Conservation (phyloP, 192 early-diverging fungal species). For the Fimicolochytrium jonesii region DNA sequence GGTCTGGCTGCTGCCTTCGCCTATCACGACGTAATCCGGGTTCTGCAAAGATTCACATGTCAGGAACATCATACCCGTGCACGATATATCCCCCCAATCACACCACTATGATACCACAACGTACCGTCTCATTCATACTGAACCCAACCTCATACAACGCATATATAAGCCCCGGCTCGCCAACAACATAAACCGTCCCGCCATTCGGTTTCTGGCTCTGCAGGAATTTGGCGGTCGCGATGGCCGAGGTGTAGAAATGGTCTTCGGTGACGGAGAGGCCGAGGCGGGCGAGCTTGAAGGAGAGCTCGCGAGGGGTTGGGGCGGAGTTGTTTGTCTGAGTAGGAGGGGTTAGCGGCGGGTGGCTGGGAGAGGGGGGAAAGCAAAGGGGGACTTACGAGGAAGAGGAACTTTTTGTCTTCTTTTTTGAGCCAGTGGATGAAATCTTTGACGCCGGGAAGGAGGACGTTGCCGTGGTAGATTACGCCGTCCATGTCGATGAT, state of each 20-base stretch:
- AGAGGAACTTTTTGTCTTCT: slow-evolving; percentile 55
- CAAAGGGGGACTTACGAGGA: slow-evolving; percentile 31
- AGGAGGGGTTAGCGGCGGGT: background rate
- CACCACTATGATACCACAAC: slow-evolving; percentile 1
- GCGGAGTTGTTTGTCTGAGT: slow-evolving; percentile 56
- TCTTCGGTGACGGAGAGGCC: slow-evolving; percentile 48
- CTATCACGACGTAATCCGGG: slow-evolving; percentile 61
- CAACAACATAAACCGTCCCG: slow-evolving; percentile 48
- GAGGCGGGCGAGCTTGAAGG: slow-evolving; percentile 46
- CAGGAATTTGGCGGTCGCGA: slow-evolving; percentile 56
- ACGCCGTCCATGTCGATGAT: slow-evolving; percentile 65
- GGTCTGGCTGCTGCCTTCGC: slow-evolving; percentile 54
- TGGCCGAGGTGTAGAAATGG: slow-evolving; percentile 57
- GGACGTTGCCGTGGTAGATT: slow-evolving; percentile 42
- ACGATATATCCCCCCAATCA: no score
- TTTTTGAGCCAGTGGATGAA: slow-evolving; percentile 48
- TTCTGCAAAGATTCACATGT: no score
- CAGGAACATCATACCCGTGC: no score
- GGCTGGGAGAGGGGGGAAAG: background rate
- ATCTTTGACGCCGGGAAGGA: slow-evolving; percentile 38
- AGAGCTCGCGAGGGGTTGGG: slow-evolving; percentile 57
- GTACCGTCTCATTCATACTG: slow-evolving; percentile 43
- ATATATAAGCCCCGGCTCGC: slow-evolving; percentile 55
- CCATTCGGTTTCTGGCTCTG: slow-evolving; percentile 46
- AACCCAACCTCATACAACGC: slow-evolving; percentile 58